These are phyloP conservation scores for Pseudopyricularia javanii DNA, from an alignment of 2,329 filamentous ascomycete genomes.

Conservation along the genomic window DNA sequence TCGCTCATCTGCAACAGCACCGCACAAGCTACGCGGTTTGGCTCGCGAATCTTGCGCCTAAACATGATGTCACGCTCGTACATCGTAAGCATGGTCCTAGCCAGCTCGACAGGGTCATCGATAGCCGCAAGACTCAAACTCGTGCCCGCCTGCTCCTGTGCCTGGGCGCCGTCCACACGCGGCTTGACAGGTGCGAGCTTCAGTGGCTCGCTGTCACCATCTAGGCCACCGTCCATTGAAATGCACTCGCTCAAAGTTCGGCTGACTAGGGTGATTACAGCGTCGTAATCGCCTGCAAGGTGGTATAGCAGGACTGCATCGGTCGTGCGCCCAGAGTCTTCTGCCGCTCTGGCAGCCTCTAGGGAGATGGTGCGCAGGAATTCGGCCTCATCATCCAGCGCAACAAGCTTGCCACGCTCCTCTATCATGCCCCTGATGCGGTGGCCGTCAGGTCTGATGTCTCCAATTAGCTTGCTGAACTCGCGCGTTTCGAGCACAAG, in stretches of 20 bases:
- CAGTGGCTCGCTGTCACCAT: constrained; percentile 50
- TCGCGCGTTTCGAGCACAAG: constrained; percentile 94
- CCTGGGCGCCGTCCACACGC: constrained; percentile 29
- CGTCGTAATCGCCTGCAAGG: constrained; percentile 88
- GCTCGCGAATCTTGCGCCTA: constrained; percentile 41
- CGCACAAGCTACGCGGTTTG: constrained; percentile 43
- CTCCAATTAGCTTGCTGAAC: constrained; percentile 86
- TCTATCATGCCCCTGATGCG: constrained; percentile 82
- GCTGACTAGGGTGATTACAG: constrained; percentile 82
- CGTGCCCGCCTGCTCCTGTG: constrained; percentile 27
- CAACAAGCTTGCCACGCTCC: constrained; percentile 70
- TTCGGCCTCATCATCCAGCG: constrained; percentile 64
- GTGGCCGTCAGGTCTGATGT: constrained; percentile 75
- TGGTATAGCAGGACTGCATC: constrained; percentile 94
- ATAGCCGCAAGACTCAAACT: constrained; percentile 50
- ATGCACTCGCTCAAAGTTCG: constrained; percentile 83
- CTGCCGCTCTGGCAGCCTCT: constrained; percentile 82
- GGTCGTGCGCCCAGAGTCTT: constrained; percentile 85
- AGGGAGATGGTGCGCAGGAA: constrained; percentile 88
- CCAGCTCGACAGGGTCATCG: constrained; percentile 48
- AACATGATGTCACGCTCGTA: constrained; percentile 51
- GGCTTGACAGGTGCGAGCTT: constrained; percentile 72
- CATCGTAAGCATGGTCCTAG: constrained; percentile 49
- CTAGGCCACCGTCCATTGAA: constrained; percentile 61
- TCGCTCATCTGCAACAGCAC: constrained; percentile 48